Evolutionary conservation across 768 basidiomycete species (phyloP), one percentile per base, ranked within the genome.

Genomic region (Hygrophorus russula): DNA sequence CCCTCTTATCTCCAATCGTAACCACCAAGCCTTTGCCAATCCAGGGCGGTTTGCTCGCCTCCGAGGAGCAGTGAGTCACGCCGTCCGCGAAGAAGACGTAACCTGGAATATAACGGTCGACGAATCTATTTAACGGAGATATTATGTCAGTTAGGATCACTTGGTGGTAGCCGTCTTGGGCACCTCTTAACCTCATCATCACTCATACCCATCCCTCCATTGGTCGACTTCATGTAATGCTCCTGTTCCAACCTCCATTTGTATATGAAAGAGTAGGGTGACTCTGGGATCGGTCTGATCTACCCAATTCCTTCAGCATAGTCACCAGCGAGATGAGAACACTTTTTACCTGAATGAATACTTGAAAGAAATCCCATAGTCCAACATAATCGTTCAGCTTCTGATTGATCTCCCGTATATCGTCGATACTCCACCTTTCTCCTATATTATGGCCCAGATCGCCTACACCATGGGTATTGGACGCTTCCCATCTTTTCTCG

Each of bases 91-190:
- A 97, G 56, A 93, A 82, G 47, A 94, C 78, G 55, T 96, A 97
- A 2, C 85, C 88, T 1, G 92, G 92, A 51, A 97, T 91, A 59
- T 96, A 96, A 3, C 93, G 79, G 59, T 91, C 85, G 5, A 93
- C 78, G 56, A 94, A 94, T 29, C 85, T 89, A 54, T 29, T 18
- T 33, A 20, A 15, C 15, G 40, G 41, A 19, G 41, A 33, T 29
- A 42, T 35, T 42, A 33, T 28, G n/a, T 18, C 31, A 44, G 45
- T 41, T n/a, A n/a, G n/a, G n/a, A n/a, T n/a, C n/a, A 32, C 36
- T 34, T 30, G 39, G 34, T 40, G 56, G 60, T 36, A n/a, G n/a
- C n/a, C n/a, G n/a, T n/a, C n/a, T 49, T 70, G 71, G 66, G 55
- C 53, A 78, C 80, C 51, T 80, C 76, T 68, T 92, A 61, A 75